Evolutionary conservation across 1,284 basidiomycete genomes (phyloP).

Genomic region (Irpex sp.): DNA sequence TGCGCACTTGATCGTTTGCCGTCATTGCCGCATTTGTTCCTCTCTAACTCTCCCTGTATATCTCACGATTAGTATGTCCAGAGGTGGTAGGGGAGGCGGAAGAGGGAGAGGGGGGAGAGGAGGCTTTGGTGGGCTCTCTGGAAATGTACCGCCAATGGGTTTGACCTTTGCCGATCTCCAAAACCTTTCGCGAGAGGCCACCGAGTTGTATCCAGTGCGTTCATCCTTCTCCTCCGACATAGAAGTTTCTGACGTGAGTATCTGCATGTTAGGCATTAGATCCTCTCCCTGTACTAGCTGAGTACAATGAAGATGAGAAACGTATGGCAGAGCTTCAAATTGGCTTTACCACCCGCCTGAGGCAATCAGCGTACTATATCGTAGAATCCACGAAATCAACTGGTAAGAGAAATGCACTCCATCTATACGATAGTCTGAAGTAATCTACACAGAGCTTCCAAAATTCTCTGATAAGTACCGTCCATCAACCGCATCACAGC

Average conservation of each 20-base stretch:
- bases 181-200: constrained; percentile 67
- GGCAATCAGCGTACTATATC: constrained; percentile 68
- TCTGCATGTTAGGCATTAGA: constrained; percentile 45
- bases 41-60: not conserved
- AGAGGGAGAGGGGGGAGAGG: constrained; percentile 44
- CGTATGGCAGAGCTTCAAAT: constrained; percentile 61
- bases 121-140: constrained; percentile 30
- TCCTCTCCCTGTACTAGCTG: constrained; percentile 58
- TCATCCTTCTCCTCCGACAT: not conserved
- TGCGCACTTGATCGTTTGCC: not conserved
- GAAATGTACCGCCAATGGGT: constrained; percentile 66
- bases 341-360: constrained; percentile 60
- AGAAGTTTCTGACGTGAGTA: constrained; percentile 3
- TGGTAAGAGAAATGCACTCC: constrained; percentile 37
- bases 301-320: constrained; percentile 60
- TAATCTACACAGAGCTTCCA: constrained; percentile 48
- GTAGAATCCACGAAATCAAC: constrained; percentile 65
- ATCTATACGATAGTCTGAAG: not conserved
- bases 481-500: constrained; percentile 53
- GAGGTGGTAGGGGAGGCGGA: constrained; percentile 49
- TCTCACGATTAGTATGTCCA: constrained; percentile 44
- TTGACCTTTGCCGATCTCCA: constrained; percentile 77
- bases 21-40: not conserved
- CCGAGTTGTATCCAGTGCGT: constrained; percentile 75
- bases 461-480: constrained; percentile 81